Evolutionary conservation across 2,329 filamentous ascomycete genomes (phyloP).

Genomic region (Beauveria rudraprayagi): DNA sequence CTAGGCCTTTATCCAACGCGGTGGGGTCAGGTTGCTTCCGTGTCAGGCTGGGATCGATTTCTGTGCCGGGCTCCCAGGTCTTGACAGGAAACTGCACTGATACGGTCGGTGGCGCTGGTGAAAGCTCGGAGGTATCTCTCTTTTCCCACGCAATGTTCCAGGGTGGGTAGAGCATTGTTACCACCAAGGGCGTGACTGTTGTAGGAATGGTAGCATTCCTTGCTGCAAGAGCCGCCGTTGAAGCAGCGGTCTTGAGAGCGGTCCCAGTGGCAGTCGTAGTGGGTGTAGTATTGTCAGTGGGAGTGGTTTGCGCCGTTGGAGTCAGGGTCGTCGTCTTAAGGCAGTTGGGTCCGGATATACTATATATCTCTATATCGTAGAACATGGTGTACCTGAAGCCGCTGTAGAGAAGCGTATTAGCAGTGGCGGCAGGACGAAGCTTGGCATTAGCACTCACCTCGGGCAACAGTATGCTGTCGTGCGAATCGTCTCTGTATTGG

Average conservation of each 20-base stretch:
- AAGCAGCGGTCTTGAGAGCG: background rate
- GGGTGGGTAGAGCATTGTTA: conserved; percentile 1
- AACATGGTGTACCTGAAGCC: conserved; percentile 4
- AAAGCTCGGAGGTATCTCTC: background rate
- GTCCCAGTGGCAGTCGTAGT: background rate
- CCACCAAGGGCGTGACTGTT: background rate
- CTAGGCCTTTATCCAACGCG: background rate
- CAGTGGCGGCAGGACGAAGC: background rate
- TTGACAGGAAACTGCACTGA: conserved; percentile 2
- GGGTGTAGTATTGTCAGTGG: background rate
- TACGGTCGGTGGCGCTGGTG: conserved; percentile 1
- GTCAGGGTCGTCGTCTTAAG: background rate
- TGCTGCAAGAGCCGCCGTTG: background rate
- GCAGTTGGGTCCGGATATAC: conserved; percentile 5
- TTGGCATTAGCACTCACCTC: background rate
- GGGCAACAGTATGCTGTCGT: conserved; percentile 10
- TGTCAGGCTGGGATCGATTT: conserved; percentile 1
- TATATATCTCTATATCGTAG: background rate
- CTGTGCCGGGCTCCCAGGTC: conserved; percentile 9
- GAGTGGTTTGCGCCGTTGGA: background rate
- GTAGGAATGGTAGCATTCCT: background rate
- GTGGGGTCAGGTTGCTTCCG: background rate
- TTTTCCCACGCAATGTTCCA: conserved; percentile 10
- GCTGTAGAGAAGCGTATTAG: background rate
- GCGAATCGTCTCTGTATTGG: conserved; percentile 5